These are phyloP conservation scores for Cryptococcus hybrid DNA, from an alignment of 1,284 basidiomycete species.

Conservation along the genomic window DNA sequence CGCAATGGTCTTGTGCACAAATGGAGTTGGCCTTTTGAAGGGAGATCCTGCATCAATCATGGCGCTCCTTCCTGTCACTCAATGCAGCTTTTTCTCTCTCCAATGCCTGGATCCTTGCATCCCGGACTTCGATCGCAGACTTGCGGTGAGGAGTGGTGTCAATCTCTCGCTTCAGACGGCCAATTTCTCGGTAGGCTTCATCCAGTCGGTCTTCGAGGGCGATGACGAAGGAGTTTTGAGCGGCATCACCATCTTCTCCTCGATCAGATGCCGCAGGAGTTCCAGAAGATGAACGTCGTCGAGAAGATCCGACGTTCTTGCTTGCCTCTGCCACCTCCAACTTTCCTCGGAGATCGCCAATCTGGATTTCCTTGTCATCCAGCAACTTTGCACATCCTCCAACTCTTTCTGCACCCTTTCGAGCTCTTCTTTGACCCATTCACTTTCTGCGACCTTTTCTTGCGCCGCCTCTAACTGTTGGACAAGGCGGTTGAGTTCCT, in stretches of 20 bases:
- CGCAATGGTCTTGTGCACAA: constrained; percentile 36
- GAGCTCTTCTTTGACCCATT: constrained; percentile 9
- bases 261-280: background rate
- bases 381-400: constrained; percentile 16
- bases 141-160: constrained; percentile 38
- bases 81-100: constrained; percentile 41
- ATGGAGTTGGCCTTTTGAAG: constrained; percentile 29
- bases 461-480: constrained; percentile 13
- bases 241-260: constrained; percentile 4
- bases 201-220: constrained; percentile 72
- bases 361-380: constrained; percentile 27
- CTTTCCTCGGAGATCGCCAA: constrained; percentile 26
- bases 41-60: constrained; percentile 24
- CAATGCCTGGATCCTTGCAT: constrained; percentile 39
- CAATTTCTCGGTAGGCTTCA: constrained; percentile 75
- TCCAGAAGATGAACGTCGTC: constrained; percentile 3
- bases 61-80: constrained; percentile 14
- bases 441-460: constrained; percentile 3
- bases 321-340: constrained; percentile 14
- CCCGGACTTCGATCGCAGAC: constrained; percentile 31
- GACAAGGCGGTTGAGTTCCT: constrained; percentile 11
- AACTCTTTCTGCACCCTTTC: constrained; percentile 18
- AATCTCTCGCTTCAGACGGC: constrained; percentile 64
- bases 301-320: constrained; percentile 6
- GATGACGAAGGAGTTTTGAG: constrained; percentile 45